Conservation (phyloP, 73 alveolate species). For the Durusdinium trenchii region DNA sequence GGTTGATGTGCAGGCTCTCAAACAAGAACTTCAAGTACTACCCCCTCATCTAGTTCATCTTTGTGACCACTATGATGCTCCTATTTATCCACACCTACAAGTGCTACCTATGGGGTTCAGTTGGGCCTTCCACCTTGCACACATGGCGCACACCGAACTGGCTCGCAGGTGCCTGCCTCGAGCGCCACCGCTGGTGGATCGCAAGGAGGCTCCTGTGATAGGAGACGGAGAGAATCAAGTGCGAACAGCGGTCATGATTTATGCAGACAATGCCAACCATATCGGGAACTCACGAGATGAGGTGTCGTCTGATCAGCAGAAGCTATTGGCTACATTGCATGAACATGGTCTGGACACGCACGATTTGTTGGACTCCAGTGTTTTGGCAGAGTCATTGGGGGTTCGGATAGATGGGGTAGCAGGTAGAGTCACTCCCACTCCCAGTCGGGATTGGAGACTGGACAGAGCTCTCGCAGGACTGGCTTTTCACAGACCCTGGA, state of each 20-base stretch:
- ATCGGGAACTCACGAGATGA: neutral
- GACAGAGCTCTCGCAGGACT: neutral
- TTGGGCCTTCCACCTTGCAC: neutral
- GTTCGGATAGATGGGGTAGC: constrained; percentile 13
- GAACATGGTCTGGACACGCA: constrained; percentile 22
- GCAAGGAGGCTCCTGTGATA: neutral
- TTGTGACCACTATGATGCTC: neutral
- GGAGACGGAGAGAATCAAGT: neutral
- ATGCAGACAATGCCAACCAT: constrained; percentile 10
- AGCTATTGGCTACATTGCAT: neutral
- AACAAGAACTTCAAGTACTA: neutral
- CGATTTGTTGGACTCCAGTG: neutral
- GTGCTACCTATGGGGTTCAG: neutral
- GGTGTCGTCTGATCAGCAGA: neutral
- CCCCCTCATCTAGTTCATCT: neutral
- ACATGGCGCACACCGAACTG: neutral
- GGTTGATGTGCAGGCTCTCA: neutral
- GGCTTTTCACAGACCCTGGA: neutral
- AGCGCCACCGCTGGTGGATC: neutral
- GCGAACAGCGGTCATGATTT: neutral
- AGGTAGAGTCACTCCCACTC: neutral
- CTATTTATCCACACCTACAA: neutral
- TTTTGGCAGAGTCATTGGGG: constrained; percentile 18
- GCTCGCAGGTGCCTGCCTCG: neutral
- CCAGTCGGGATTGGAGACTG: constrained; percentile 31